A percentile compares a stretch with the other conserved stretches of the same genome.
Conservation (phyloP, 768 basidiomycete genomes). For the Tricholoma sp. region DNA sequence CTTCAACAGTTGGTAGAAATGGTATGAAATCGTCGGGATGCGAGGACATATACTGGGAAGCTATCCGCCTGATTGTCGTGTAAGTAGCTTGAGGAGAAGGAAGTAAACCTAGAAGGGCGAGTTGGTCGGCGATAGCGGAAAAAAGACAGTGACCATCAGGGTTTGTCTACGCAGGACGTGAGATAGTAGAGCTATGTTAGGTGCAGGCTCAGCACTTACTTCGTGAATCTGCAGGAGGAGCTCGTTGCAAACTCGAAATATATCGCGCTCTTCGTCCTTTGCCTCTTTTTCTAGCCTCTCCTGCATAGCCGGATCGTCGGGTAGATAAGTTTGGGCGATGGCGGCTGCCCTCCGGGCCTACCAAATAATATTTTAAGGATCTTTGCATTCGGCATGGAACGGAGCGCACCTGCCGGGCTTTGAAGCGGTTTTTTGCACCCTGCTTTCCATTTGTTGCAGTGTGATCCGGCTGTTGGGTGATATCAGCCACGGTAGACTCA, state of each 20-base stretch:
- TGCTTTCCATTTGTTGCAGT: slow-evolving; percentile 37
- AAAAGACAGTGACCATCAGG: slow-evolving; percentile 97
- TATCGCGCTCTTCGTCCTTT: slow-evolving; percentile 60
- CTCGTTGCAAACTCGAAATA: slow-evolving; percentile 59
- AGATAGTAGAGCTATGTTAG: neutral
- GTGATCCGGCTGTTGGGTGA: slow-evolving; percentile 27
- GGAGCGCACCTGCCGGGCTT: slow-evolving; percentile 58
- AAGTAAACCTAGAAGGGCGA: slow-evolving; percentile 65
- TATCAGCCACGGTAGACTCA: slow-evolving; percentile 43
- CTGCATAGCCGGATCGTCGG: slow-evolving; percentile 54
- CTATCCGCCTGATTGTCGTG: slow-evolving; percentile 53
- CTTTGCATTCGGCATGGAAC: neutral
- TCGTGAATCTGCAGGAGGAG: slow-evolving; percentile 62
- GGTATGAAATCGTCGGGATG: slow-evolving; percentile 92
- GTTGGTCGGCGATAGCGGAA: slow-evolving; percentile 91
- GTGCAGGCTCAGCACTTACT: slow-evolving; percentile 31
- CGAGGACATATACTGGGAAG: slow-evolving; percentile 73
- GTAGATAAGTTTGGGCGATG: slow-evolving; percentile 46
- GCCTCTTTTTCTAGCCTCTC: slow-evolving; percentile 59
- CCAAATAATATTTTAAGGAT: neutral
- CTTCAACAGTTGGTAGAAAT: slow-evolving; percentile 73
- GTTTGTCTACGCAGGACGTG: slow-evolving; percentile 54
- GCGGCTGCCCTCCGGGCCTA: slow-evolving; percentile 73
- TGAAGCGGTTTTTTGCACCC: slow-evolving; percentile 58
- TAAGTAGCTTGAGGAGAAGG: slow-evolving; percentile 56